These are phyloP conservation scores for Suhomyces pyralidae DNA, from an alignment of 805 yeast genomes.

Conservation along the genomic window DNA sequence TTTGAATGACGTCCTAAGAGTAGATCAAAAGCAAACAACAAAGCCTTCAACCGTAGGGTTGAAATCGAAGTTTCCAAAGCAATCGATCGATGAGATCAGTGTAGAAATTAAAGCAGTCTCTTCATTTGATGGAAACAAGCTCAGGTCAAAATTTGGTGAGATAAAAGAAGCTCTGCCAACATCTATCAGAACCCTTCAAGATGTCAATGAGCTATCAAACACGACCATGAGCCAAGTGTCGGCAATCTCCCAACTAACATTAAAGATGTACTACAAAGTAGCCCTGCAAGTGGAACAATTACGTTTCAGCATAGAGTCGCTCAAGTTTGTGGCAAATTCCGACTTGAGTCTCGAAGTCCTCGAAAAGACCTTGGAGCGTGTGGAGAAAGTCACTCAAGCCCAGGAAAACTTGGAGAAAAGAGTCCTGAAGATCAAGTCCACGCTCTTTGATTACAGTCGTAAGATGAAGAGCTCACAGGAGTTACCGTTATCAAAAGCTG, in stretches of 20 bases:
- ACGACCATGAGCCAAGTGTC: constrained; percentile 7
- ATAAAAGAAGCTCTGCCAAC: not conserved
- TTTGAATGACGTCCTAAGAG: not conserved
- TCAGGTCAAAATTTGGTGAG: not conserved
- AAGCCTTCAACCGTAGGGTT: not conserved
- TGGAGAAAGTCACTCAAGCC: constrained; percentile 10
- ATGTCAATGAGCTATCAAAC: constrained; percentile 12
- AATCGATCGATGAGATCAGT: not conserved
- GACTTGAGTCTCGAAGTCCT: not conserved
- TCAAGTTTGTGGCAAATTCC: constrained; percentile 2
- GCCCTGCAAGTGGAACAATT: constrained; percentile 22
- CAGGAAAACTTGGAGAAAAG: constrained; percentile 23
- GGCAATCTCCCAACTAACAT: not conserved
- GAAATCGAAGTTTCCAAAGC: not conserved
- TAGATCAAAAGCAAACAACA: not conserved
- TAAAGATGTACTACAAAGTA: not conserved
- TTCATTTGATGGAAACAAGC: not conserved
- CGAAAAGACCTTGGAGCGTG: constrained; percentile 6
- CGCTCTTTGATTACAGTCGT: constrained; percentile 22
- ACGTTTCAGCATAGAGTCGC: constrained; percentile 15
- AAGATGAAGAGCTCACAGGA: constrained; percentile 16
- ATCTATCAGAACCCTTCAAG: constrained; percentile 1
- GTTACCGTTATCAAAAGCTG: constrained; percentile 34
- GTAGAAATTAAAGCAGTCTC: not conserved
- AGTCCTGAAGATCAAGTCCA: constrained; percentile 18